These are phyloP conservation scores for Penicillium ucsense DNA, from an alignment of 495 filamentous ascomycete genomes.

Conservation along the genomic window DNA sequence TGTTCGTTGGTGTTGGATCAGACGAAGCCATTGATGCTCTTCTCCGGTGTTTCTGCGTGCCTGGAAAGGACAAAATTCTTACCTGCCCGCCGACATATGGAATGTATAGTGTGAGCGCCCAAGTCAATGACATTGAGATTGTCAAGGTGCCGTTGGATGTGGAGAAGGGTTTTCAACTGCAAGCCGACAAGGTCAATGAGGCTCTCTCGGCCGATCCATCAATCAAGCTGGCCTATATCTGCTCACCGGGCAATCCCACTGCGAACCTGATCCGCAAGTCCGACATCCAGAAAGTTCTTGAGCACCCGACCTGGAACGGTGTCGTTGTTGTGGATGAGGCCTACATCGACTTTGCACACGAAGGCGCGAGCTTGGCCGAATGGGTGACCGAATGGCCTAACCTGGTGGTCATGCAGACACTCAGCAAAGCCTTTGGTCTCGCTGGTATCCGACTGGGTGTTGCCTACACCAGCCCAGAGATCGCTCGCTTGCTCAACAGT, in stretches of 20 bases:
- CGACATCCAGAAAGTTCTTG: conserved; percentile 64
- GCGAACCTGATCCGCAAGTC: conserved; percentile 64
- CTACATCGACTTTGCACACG: conserved; percentile 87
- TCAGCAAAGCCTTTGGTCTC: conserved; percentile 92
- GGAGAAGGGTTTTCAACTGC: conserved; percentile 54
- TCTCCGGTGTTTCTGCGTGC: conserved; percentile 82
- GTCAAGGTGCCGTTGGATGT: conserved; percentile 72
- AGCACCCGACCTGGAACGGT: conserved; percentile 92
- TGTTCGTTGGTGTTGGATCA: conserved; percentile 91
- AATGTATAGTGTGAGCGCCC: conserved; percentile 92
- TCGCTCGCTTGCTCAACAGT: conserved; percentile 69
- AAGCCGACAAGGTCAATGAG: conserved; percentile 56
- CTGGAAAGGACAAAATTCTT: conserved; percentile 79
- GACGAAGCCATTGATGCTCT: conserved; percentile 96
- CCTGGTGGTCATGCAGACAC: conserved; percentile 93
- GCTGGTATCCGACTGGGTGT: conserved; percentile 78
- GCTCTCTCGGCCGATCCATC: conserved; percentile 49
- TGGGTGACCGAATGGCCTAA: conserved; percentile 94
- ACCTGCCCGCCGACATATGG: conserved; percentile 96
- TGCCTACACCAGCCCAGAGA: conserved; percentile 59
- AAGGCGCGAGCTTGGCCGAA: conserved; percentile 74
- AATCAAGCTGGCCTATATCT: conserved; percentile 86
- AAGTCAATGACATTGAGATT: conserved; percentile 82
- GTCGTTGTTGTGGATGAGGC: conserved; percentile 91
- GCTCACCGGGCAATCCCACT: conserved; percentile 92